A percentile compares a stretch with the other conserved stretches of the same genome.
Conservation (phyloP, 2,329 filamentous ascomycete species). For the Cladosporium sp. region DNA sequence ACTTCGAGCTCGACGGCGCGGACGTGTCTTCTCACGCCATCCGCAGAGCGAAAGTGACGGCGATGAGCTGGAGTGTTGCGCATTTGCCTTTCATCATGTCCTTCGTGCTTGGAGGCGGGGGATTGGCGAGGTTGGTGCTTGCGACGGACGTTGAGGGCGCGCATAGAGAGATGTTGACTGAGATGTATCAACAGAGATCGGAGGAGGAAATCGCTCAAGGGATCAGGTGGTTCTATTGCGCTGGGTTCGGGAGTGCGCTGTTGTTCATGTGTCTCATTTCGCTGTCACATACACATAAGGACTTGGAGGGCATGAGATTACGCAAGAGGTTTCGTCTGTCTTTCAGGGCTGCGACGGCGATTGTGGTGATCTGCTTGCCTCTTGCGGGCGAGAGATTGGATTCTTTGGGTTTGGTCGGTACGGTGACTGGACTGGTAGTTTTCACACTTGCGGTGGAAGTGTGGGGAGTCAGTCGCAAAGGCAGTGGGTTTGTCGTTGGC, state of each 20-base stretch:
- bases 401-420: conserved; percentile 36
- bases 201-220: conserved; percentile 49
- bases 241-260: conserved; percentile 55
- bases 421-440: conserved; percentile 36
- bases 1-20: conserved; percentile 51
- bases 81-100: conserved; percentile 62
- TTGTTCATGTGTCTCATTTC: conserved; percentile 54
- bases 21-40: conserved; percentile 60
- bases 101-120: conserved; percentile 57
- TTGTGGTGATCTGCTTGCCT: conserved; percentile 54
- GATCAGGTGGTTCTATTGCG: conserved; percentile 61
- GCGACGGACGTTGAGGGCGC: conserved; percentile 52
- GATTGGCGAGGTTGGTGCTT: conserved; percentile 56
- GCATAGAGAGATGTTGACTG: conserved; percentile 47
- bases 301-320: conserved; percentile 46
- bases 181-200: conserved; percentile 47
- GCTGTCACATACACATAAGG: conserved; percentile 53
- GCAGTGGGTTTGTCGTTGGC: conserved; percentile 18
- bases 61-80: conserved; percentile 51
- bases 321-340: conserved; percentile 49
- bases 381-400: conserved; percentile 35
- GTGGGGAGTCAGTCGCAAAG: conserved; percentile 21
- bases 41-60: conserved; percentile 41
- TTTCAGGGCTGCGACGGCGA: conserved; percentile 48
- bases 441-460: conserved; percentile 34